Evolutionary conservation across 257 asterid genomes (phyloP).

Genomic region (Galeopsis tetrahit): DNA sequence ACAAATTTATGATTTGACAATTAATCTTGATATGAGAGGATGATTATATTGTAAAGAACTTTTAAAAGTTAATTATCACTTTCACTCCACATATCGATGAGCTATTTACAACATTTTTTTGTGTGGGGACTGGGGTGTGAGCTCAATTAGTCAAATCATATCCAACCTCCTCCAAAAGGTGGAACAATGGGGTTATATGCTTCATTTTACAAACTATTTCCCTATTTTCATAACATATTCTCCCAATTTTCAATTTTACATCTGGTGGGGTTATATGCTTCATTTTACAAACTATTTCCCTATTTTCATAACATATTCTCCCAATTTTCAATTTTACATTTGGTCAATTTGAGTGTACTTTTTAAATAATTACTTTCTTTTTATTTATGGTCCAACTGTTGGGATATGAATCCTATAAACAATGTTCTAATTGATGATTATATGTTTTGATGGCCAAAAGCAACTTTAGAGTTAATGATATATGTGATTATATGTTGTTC

Average conservation of each 20-base stretch:
- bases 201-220: slow-evolving; percentile 30
- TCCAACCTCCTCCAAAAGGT: slow-evolving; percentile 51
- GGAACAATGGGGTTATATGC: slow-evolving; percentile 25
- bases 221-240: neutral
- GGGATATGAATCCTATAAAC: too few species aligned
- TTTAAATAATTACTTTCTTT: too few species aligned
- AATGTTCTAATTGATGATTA: too few species aligned
- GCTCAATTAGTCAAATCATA: slow-evolving; percentile 55
- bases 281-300: slow-evolving; percentile 28
- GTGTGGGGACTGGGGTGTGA: slow-evolving; percentile 3
- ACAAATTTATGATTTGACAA: slow-evolving; percentile 2
- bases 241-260: too few species aligned
- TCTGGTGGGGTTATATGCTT: slow-evolving; percentile 22
- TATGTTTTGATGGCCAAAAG: too few species aligned
- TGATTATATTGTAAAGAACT: neutral
- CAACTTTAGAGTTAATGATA: too few species aligned
- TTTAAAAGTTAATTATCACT: slow-evolving; percentile 9
- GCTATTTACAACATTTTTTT: slow-evolving; percentile 24
- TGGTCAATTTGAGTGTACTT: neutral
- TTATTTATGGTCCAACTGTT: too few species aligned
- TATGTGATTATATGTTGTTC: too few species aligned
- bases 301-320: neutral
- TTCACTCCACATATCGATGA: slow-evolving; percentile 26
- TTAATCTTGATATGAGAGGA: neutral
- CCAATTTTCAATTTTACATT: too few species aligned